These are phyloP conservation scores for Teunomyces kruisii DNA, from an alignment of 805 yeast species.

Conservation along the genomic window DNA sequence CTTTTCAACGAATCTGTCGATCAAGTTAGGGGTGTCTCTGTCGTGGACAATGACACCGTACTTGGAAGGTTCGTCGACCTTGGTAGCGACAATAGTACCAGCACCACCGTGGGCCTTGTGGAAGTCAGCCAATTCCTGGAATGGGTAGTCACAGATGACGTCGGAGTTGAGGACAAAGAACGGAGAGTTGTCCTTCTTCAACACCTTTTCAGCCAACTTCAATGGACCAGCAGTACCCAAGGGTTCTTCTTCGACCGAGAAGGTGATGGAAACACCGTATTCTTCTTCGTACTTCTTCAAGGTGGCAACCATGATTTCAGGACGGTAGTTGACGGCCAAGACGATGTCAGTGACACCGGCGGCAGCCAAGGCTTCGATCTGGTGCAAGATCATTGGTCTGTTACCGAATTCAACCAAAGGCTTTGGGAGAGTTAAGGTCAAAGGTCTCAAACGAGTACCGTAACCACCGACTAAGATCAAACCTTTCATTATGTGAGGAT, in stretches of 20 bases:
- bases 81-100: constrained; percentile 98
- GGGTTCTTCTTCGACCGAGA: constrained; percentile 98
- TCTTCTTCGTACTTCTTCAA: constrained; percentile 90
- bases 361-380: constrained; percentile 94
- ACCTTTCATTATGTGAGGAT: constrained; percentile 85
- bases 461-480: constrained; percentile 98
- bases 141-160: constrained; percentile 98
- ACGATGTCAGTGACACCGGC: constrained; percentile 99
- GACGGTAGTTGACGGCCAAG: constrained; percentile 97
- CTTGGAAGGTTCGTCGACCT: constrained; percentile 99
- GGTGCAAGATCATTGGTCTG: constrained; percentile 99
- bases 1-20: constrained; percentile 98
- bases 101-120: constrained; percentile 95
- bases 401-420: constrained; percentile 97
- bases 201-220: constrained; percentile 90
- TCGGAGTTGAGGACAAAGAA: constrained; percentile 98
- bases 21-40: constrained; percentile 90
- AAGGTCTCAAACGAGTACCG: constrained; percentile 99
- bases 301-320: constrained; percentile 97
- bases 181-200: constrained; percentile 93
- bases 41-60: constrained; percentile 99
- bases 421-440: constrained; percentile 91
- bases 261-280: constrained; percentile 92
- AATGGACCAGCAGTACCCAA: constrained; percentile 99
- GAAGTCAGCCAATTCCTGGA: constrained; percentile 86